phyloP scores from a whole-genome alignment of 257 asterid genomes.

The Primulina eburnea region DNA sequence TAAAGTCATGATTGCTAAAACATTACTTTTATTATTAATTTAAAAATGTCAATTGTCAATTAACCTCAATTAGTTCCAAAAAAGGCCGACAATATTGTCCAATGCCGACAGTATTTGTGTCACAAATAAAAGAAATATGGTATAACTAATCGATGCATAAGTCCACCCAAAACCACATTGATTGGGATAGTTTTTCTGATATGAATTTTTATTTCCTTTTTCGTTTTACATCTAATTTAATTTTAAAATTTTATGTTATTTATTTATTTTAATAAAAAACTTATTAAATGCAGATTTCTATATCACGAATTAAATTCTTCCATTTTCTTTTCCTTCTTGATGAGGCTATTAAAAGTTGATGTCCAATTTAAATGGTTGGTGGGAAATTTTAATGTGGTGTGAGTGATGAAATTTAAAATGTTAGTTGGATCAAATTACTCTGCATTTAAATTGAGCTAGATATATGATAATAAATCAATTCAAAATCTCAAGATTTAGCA shows the following conservation, averaged over 20 bases:
- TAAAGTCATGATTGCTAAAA: not conserved
- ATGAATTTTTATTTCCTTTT: no score
- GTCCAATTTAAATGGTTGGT: conserved; percentile 15
- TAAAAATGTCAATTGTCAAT: not conserved
- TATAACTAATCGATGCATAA: no score
- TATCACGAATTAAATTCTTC: not conserved
- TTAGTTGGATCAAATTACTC: not conserved
- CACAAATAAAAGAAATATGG: not conserved
- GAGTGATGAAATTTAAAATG: not conserved
- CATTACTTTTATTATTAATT: no score
- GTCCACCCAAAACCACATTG: not conserved
- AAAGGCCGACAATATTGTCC: not conserved
- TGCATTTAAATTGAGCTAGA: no score
- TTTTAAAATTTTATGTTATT: no score
- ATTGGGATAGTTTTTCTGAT: not conserved
- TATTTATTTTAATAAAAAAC: not conserved
- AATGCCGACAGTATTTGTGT: not conserved
- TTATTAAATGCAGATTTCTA: not conserved
- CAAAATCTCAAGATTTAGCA: not conserved
- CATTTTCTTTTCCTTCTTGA: not conserved
- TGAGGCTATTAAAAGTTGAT: conserved; percentile 14
- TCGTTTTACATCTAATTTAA: not conserved
- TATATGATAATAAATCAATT: not conserved
- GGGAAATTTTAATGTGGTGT: not conserved
- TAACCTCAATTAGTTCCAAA: not conserved